phyloP scores from a whole-genome alignment of 75 land plant species.

The Pinus albicaulis region DNA sequence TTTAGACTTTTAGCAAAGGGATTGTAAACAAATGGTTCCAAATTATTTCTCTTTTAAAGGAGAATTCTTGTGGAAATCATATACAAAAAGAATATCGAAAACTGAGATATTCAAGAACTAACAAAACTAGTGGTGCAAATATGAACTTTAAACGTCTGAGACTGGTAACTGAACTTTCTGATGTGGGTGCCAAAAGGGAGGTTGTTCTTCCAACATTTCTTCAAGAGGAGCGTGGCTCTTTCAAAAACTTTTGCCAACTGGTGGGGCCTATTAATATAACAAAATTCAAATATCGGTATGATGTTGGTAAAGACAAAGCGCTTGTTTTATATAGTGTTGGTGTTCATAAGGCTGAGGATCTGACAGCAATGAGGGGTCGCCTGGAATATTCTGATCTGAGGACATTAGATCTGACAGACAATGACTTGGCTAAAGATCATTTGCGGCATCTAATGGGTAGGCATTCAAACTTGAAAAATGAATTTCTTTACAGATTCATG shows the following conservation, averaged over 20 bases:
- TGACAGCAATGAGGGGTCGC: conserved; percentile 21
- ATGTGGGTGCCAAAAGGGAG: conserved; percentile 49
- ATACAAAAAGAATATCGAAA: too few relatives aligned
- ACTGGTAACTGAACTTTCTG: conserved; percentile 54
- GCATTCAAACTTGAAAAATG: conserved; percentile 31
- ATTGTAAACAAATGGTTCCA: too few relatives aligned
- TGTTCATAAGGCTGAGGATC: conserved; percentile 29
- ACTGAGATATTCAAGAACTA: too few relatives aligned
- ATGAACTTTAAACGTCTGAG: conserved; percentile 57
- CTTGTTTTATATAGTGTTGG: conserved; percentile 50
- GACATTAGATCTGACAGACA: conserved; percentile 23
- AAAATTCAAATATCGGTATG: conserved; percentile 48
- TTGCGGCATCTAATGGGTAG: conserved; percentile 44
- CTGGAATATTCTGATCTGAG: conserved; percentile 14
- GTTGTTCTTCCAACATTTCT: conserved; percentile 52
- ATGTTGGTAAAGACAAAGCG: conserved; percentile 27
- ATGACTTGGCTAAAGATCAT: conserved; percentile 36
- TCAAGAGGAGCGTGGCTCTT: conserved; percentile 32
- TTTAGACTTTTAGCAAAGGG: too few relatives aligned
- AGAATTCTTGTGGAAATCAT: too few relatives aligned
- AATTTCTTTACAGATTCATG: conserved; percentile 41
- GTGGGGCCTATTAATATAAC: conserved; percentile 49
- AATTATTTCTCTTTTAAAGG: too few relatives aligned
- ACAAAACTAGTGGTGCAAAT: conserved; percentile 52
- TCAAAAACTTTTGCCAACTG: conserved; percentile 24